Evolutionary conservation across 2,329 filamentous ascomycete genomes (phyloP), one percentile per base, ranked within the genome.

Genomic region (Diaporthe amygdali): DNA sequence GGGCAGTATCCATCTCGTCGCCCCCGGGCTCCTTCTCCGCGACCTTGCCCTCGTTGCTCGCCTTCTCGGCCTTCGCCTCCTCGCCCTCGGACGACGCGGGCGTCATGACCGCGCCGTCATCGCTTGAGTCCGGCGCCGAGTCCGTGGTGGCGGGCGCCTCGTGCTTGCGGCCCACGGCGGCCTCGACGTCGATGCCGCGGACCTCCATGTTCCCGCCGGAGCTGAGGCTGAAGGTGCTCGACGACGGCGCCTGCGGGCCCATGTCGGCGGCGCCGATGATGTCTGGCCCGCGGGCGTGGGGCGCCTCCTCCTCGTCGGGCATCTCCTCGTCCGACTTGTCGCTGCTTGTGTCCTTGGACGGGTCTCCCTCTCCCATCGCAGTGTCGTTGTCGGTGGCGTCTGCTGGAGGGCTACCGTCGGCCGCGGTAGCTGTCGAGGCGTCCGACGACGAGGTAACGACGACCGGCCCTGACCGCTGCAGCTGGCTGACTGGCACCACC

Each of bases 231-330:
- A 80, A 80, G 64, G 78, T 82, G 34, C 80, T 78, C 49, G 80
- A 83, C 20, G 79, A 83, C 68, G 81, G 83, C 66, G 74, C 82
- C 81, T 94, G 95, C 12, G 93, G 91, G 0, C 96, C 96, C 74
- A 94, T 93, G 79, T 99, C 96, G 76, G 94, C 91, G 71, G 95
- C 90, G 5, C 95, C 96, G 64, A 98, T 93, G 75, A 94, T 88
- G 37, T 94, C 90, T 0, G 96, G 96, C 0, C 96, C 96, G 49
- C 94, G 88, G 0, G 93, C 94, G 81, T 97, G 94, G 6, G 95
- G 94, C 66, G 90, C 86, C 71, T 94, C 92, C 9, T 89, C 87
- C 8, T 89, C 86, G 20, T 88, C 87, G 37, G 83, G 81, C 46
- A 84, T 81, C 68, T 86, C 78, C 73, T 81, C 74, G 61, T 80